Conservation (phyloP, 2,329 filamentous ascomycete genomes). For the Aureobasidium mangrovei region DNA sequence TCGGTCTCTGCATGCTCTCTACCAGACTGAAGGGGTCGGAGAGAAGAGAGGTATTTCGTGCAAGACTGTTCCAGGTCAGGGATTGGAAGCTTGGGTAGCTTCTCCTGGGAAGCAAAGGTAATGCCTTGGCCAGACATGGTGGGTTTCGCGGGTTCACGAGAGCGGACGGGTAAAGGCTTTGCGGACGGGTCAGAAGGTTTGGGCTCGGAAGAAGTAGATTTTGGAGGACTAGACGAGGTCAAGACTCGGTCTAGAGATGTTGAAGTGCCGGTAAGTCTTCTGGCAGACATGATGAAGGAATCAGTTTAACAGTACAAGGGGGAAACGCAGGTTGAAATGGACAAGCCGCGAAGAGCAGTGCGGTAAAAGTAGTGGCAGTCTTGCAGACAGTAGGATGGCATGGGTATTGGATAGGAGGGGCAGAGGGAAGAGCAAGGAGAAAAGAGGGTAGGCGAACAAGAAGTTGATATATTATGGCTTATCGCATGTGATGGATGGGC, state of each 20-base stretch:
- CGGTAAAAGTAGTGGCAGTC: conserved; percentile 92
- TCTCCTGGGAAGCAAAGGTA: conserved; percentile 84
- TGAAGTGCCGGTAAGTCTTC: conserved; percentile 57
- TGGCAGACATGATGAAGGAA: conserved; percentile 50
- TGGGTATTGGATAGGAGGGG: conserved; percentile 36
- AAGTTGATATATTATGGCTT: neutral
- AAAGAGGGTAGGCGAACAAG: neutral
- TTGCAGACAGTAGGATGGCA: conserved; percentile 75
- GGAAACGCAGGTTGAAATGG: conserved; percentile 69
- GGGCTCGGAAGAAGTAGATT: conserved; percentile 31
- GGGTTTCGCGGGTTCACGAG: conserved; percentile 39
- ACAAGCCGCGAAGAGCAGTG: conserved; percentile 77
- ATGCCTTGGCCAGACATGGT: conserved; percentile 55
- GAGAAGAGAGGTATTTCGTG: conserved; percentile 66
- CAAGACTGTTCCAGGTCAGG: conserved; percentile 74
- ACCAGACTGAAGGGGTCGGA: conserved; percentile 70
- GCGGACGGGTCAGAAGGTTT: conserved; percentile 39
- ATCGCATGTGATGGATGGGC: conserved; percentile 3
- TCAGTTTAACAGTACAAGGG: conserved; percentile 59
- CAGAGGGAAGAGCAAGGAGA: neutral
- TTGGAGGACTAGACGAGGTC: conserved; percentile 30
- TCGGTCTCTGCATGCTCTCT: conserved; percentile 78
- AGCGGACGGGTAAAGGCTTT: conserved; percentile 39
- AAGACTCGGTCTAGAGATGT: conserved; percentile 66
- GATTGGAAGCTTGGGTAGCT: conserved; percentile 83